Evolutionary conservation across 176 grass and related monocot species (phyloP).

Genomic region (Echinochloa phyllopogon): DNA sequence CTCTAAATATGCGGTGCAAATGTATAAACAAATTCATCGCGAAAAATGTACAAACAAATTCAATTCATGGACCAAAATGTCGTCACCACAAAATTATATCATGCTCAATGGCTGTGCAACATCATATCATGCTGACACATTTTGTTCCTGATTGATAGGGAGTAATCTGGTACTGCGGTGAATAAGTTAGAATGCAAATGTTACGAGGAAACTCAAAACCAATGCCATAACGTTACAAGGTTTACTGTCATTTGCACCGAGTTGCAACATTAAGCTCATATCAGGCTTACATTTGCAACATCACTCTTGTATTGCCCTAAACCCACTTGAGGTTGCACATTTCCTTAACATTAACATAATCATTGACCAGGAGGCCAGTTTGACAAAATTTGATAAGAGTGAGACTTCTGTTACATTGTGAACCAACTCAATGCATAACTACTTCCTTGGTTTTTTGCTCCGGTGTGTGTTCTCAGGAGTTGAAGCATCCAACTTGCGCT

Average conservation of each 20-base stretch:
- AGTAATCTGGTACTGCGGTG: neutral
- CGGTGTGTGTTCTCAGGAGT: constrained; percentile 63
- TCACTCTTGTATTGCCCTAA: neutral
- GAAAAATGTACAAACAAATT: no score
- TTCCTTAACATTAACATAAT: neutral
- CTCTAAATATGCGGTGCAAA: neutral
- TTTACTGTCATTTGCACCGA: neutral
- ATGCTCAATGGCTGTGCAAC: neutral
- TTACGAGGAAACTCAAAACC: neutral
- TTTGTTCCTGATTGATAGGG: neutral
- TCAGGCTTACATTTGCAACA: constrained; percentile 27
- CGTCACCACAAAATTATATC: neutral
- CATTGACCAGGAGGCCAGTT: neutral
- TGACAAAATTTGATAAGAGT: neutral
- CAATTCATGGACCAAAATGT: neutral
- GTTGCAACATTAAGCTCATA: neutral
- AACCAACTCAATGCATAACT: neutral
- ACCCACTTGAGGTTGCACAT: neutral
- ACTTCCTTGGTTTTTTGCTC: constrained; percentile 76
- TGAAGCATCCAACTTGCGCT: constrained; percentile 61
- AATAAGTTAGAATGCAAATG: neutral
- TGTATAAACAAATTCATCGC: neutral
- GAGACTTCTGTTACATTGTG: neutral
- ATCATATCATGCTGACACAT: neutral
- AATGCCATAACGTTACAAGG: constrained; percentile 9